phyloP scores from a whole-genome alignment of 179 eudicot genomes.

The Spergularia azorica region DNA sequence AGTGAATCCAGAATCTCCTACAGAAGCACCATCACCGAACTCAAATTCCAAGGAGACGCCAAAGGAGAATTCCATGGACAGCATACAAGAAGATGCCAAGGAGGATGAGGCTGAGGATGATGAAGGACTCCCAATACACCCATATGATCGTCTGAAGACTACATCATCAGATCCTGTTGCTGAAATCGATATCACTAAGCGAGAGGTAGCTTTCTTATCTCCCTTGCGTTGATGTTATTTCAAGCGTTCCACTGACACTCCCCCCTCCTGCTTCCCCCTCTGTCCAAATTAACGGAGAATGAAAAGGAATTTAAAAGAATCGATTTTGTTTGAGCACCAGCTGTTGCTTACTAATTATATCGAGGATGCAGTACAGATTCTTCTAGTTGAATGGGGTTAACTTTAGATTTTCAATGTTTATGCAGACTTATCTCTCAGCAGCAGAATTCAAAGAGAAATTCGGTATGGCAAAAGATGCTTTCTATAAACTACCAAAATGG shows the following conservation, averaged over 20 bases:
- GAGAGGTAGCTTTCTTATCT: slow-evolving; percentile 63
- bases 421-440: slow-evolving; percentile 80
- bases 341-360: too few species aligned
- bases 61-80: slow-evolving; percentile 55
- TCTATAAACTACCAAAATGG: slow-evolving; percentile 92
- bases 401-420: not conserved
- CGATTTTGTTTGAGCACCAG: not conserved
- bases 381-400: not conserved
- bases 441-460: slow-evolving; percentile 88
- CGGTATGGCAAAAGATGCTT: slow-evolving; percentile 72
- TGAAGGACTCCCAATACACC: slow-evolving; percentile 70
- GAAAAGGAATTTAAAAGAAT: not conserved
- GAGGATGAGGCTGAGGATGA: slow-evolving; percentile 89
- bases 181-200: slow-evolving; percentile 85
- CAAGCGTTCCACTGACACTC: not conserved
- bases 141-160: slow-evolving; percentile 79
- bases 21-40: slow-evolving; percentile 35
- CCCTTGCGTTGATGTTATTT: not conserved
- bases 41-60: slow-evolving; percentile 45
- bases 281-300: too few species aligned
- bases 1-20: slow-evolving; percentile 59
- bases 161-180: slow-evolving; percentile 65
- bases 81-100: slow-evolving; percentile 76
- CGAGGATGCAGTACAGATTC: not conserved
- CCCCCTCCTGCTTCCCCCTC: not conserved